phyloP scores from a whole-genome alignment of 805 yeast genomes.

The Ogataea philodendri region DNA sequence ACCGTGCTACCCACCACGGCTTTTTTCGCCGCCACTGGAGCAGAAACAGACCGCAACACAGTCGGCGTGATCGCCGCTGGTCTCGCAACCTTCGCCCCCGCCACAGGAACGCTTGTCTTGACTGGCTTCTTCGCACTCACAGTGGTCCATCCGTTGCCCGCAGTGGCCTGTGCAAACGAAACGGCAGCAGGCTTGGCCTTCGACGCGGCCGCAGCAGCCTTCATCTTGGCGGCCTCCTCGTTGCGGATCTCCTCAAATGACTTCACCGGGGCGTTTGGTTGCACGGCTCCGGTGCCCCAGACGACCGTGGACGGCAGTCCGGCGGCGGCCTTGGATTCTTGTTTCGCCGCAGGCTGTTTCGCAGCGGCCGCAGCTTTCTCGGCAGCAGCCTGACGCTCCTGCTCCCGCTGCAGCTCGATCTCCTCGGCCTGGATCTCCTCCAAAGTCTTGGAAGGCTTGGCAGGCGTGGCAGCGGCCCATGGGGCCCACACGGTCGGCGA shows the following conservation, averaged over 20 bases:
- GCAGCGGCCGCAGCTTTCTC: constrained; percentile 24
- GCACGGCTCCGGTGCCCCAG: constrained; percentile 37
- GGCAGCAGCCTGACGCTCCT: constrained; percentile 26
- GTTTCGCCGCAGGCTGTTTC: constrained; percentile 21
- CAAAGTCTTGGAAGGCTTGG: constrained; percentile 47
- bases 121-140: constrained; percentile 39
- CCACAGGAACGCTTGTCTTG: constrained; percentile 23
- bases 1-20: constrained; percentile 8
- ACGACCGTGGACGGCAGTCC: constrained; percentile 42
- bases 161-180: constrained; percentile 28
- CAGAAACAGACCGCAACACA: constrained; percentile 39
- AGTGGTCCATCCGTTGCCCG: constrained; percentile 37
- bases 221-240: constrained; percentile 42
- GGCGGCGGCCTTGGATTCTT: constrained; percentile 16
- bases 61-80: constrained; percentile 32
- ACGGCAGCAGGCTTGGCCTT: constrained; percentile 24
- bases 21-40: constrained; percentile 21
- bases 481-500: constrained; percentile 42
- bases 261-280: constrained; percentile 31
- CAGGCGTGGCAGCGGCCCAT: constrained; percentile 22
- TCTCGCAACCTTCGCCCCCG: constrained; percentile 20
- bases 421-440: constrained; percentile 66
- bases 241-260: constrained; percentile 61
- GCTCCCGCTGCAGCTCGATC: constrained; percentile 24
- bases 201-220: constrained; percentile 31